These are phyloP conservation scores for Yamadazyma kitorensis DNA, from an alignment of 805 yeast genomes.

Conservation along the genomic window DNA sequence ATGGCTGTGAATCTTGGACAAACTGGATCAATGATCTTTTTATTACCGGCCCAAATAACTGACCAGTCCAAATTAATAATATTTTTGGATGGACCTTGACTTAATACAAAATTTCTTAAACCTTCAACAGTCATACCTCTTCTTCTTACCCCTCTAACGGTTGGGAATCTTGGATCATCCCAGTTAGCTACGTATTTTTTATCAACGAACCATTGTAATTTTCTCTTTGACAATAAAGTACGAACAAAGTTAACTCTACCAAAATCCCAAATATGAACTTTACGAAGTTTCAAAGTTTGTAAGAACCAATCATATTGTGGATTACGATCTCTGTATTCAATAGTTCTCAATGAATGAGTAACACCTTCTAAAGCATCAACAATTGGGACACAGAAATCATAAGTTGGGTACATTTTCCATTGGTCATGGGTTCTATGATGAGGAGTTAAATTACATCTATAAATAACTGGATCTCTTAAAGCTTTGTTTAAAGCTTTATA, in stretches of 20 bases:
- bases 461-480: constrained; percentile 95
- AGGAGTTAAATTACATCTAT: constrained; percentile 95
- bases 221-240: constrained; percentile 93
- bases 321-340: constrained; percentile 98
- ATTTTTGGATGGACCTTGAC: constrained; percentile 98
- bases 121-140: constrained; percentile 99
- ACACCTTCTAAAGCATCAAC: constrained; percentile 97
- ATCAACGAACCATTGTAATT: constrained; percentile 99
- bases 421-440: constrained; percentile 92
- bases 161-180: constrained; percentile 99
- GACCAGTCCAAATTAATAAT: constrained; percentile 97
- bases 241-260: constrained; percentile 96
- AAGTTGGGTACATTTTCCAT: constrained; percentile 98
- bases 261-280: constrained; percentile 97
- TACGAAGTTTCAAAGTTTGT: constrained; percentile 74
- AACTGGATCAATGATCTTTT: constrained; percentile 93
- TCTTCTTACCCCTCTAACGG: constrained; percentile 98
- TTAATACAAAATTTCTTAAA: constrained; percentile 83
- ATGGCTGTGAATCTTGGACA: constrained; percentile 95
- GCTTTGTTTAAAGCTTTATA: constrained; percentile 90
- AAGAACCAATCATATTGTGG: constrained; percentile 98
- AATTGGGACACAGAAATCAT: constrained; percentile 97
- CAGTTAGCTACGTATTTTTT: constrained; percentile 82
- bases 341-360: constrained; percentile 96
- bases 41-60: constrained; percentile 95